These are phyloP conservation scores for Vanrija humicola DNA, from an alignment of 1,284 basidiomycete genomes.

Conservation along the genomic window DNA sequence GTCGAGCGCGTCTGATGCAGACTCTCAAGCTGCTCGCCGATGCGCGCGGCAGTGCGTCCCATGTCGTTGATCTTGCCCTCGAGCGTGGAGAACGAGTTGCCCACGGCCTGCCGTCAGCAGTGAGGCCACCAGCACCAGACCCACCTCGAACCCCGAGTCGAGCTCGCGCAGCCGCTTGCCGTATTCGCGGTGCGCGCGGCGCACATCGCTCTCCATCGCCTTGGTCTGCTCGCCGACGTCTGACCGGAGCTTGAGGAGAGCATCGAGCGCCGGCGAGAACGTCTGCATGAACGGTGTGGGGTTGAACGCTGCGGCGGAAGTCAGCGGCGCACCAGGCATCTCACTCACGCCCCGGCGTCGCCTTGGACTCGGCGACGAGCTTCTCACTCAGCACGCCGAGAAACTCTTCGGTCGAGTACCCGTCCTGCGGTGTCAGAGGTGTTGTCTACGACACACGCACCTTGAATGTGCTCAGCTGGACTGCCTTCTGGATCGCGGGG, in stretches of 20 bases:
- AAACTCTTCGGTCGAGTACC: conserved; percentile 89
- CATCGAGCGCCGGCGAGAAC: conserved; percentile 85
- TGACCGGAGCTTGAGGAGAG: conserved; percentile 74
- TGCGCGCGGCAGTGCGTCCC: conserved; percentile 87
- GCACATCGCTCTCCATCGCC: conserved; percentile 86
- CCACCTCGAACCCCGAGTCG: conserved; percentile 82
- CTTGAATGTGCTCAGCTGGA: conserved; percentile 66
- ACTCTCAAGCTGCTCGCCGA: conserved; percentile 94
- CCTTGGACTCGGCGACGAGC: conserved; percentile 76
- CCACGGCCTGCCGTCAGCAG: conserved; percentile 61
- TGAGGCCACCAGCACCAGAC: conserved; percentile 1
- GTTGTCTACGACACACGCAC: conserved; percentile 36
- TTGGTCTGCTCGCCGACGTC: conserved; percentile 85
- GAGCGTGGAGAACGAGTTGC: conserved; percentile 76
- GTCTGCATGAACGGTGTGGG: conserved; percentile 87
- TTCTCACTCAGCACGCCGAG: conserved; percentile 78
- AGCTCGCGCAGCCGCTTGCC: conserved; percentile 88
- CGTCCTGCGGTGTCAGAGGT: conserved; percentile 57
- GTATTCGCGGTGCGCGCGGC: conserved; percentile 87
- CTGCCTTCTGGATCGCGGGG: conserved; percentile 59
- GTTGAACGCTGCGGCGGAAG: conserved; percentile 67
- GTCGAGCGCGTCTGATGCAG: conserved; percentile 88
- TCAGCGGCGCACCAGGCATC: not conserved
- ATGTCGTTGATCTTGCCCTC: conserved; percentile 87
- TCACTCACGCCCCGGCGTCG: conserved; percentile 70